Percentiles rank a stretch among this genome's conserved stretches.
phyloP scores from a whole-genome alignment of 2,329 filamentous ascomycete species.

The Colletotrichum sp. region DNA sequence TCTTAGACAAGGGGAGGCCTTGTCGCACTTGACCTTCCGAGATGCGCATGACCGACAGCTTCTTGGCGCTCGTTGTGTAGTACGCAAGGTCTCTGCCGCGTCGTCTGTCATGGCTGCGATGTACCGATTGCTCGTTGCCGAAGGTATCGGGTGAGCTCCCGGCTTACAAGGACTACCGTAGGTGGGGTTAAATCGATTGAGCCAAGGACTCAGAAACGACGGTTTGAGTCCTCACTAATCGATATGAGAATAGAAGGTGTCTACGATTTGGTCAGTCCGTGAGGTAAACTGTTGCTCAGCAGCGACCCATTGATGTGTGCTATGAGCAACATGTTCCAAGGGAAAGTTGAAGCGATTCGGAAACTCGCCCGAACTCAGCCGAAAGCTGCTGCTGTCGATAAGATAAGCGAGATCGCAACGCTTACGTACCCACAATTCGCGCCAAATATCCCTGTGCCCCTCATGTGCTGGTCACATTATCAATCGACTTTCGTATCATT shows the following conservation, averaged over 20 bases:
- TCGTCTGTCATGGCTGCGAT: not conserved
- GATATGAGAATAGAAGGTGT: not conserved
- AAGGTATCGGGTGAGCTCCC: not conserved
- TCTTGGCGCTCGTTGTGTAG: constrained; percentile 26
- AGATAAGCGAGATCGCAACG: not conserved
- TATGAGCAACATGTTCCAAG: not conserved
- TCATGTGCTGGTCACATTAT: not conserved
- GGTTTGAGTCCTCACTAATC: not conserved
- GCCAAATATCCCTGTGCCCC: not conserved
- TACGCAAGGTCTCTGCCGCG: not conserved
- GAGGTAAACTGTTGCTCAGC: not conserved
- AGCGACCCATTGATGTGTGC: not conserved
- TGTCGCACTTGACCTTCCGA: constrained; percentile 30
- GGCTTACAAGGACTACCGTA: not conserved
- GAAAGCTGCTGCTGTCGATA: not conserved
- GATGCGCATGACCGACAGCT: constrained; percentile 26
- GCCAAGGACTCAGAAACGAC: not conserved
- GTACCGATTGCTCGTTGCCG: not conserved
- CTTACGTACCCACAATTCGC: not conserved
- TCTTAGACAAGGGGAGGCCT: constrained; percentile 25
- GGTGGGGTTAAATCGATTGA: not conserved
- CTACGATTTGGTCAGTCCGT: not conserved
- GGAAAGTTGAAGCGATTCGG: not conserved
- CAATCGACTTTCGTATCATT: not conserved
- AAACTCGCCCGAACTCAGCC: constrained; percentile 4